These are phyloP conservation scores for Phytopythium litorale DNA, from an alignment of 352 stramenopile species.

Conservation along the genomic window DNA sequence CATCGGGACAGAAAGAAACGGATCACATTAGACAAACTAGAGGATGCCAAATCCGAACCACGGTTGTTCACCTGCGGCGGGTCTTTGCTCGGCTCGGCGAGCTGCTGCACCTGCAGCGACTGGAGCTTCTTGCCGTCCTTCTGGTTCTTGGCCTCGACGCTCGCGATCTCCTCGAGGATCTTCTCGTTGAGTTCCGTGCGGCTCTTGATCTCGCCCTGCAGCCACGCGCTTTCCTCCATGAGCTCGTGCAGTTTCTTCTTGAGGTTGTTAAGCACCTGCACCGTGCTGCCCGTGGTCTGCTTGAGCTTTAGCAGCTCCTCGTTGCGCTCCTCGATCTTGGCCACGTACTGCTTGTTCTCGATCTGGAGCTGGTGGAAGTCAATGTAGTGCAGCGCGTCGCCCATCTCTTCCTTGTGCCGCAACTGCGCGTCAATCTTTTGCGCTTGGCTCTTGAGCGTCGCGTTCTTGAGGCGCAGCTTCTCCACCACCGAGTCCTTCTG, in stretches of 20 bases:
- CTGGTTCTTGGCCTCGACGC: slow-evolving; percentile 69
- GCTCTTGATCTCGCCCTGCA: slow-evolving; percentile 76
- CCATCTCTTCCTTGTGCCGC: slow-evolving; percentile 94
- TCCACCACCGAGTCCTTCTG: slow-evolving; percentile 92
- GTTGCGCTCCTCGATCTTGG: slow-evolving; percentile 94
- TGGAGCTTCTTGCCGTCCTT: slow-evolving; percentile 58
- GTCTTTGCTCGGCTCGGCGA: slow-evolving; percentile 67
- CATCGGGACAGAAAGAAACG: not conserved
- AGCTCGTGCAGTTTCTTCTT: slow-evolving; percentile 89
- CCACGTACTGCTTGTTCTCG: slow-evolving; percentile 96
- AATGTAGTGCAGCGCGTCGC: slow-evolving; percentile 94
- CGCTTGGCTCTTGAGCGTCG: slow-evolving; percentile 89
- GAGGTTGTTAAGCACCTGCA: slow-evolving; percentile 89
- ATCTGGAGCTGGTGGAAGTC: slow-evolving; percentile 96
- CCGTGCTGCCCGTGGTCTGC: slow-evolving; percentile 85
- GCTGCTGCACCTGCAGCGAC: slow-evolving; percentile 60
- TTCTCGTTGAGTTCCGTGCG: slow-evolving; percentile 87
- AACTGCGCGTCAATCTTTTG: slow-evolving; percentile 91
- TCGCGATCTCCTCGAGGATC: slow-evolving; percentile 69
- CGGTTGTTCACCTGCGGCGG: slow-evolving; percentile 61
- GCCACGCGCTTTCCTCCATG: slow-evolving; percentile 75
- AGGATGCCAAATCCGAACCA: not conserved
- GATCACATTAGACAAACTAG: not conserved
- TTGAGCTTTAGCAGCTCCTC: slow-evolving; percentile 92
- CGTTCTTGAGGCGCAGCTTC: slow-evolving; percentile 94